These are phyloP conservation scores for Gnetum montanum DNA, from an alignment of 75 land plant genomes.

Conservation along the genomic window DNA sequence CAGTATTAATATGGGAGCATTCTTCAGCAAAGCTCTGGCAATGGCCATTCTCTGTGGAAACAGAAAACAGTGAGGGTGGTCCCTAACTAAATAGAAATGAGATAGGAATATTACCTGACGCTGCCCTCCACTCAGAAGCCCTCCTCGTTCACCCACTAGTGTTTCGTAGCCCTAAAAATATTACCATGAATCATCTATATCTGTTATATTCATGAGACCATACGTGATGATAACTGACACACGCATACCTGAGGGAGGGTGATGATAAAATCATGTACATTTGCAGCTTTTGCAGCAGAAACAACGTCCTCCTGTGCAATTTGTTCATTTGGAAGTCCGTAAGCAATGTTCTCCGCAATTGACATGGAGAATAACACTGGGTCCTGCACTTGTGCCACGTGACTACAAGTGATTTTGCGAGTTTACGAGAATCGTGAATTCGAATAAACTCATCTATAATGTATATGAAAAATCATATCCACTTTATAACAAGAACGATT, in stretches of 20 bases:
- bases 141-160: constrained; percentile 91
- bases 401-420: no score
- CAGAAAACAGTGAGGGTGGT: background rate
- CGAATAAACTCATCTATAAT: no score
- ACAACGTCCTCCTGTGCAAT: constrained; percentile 78
- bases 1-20: constrained; percentile 86
- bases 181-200: background rate
- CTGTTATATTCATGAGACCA: background rate
- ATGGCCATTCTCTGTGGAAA: constrained; percentile 81
- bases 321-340: constrained; percentile 87
- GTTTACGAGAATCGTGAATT: no score
- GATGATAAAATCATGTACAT: constrained; percentile 94
- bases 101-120: constrained; percentile 63
- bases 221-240: background rate
- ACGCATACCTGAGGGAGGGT: constrained; percentile 79
- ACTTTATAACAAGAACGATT: no score
- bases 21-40: constrained; percentile 93
- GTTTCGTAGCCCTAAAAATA: constrained; percentile 83
- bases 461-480: no score
- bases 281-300: constrained; percentile 96
- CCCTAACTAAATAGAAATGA: background rate
- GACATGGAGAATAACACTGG: constrained; percentile 96
- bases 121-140: constrained; percentile 95
- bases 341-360: constrained; percentile 96
- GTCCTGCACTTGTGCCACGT: constrained; percentile 45